Conservation (phyloP, 768 basidiomycete genomes). For the Naganishia kalamii region DNA sequence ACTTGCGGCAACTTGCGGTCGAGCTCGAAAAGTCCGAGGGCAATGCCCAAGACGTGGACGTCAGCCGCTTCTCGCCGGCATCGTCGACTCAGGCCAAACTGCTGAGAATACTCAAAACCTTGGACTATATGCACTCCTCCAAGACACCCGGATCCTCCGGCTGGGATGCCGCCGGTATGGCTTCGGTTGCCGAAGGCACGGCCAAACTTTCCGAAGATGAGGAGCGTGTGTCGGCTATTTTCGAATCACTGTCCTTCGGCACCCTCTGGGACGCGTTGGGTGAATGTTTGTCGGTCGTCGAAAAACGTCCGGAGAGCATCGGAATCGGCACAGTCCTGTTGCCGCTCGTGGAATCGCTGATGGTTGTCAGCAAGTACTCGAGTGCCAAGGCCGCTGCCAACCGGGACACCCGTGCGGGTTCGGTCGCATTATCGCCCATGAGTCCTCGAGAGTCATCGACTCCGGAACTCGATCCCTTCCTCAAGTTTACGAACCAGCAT, state of each 20-base stretch:
- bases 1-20: constrained; percentile 63
- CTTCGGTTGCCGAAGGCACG: constrained; percentile 28
- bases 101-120: constrained; percentile 86
- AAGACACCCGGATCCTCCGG: constrained; percentile 38
- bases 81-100: constrained; percentile 96
- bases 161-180: constrained; percentile 27
- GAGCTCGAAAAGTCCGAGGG: constrained; percentile 58
- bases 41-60: constrained; percentile 55
- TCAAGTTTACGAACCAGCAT: constrained; percentile 86
- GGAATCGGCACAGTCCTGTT: constrained; percentile 87
- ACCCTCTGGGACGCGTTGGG: constrained; percentile 82
- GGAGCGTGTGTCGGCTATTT: constrained; percentile 76
- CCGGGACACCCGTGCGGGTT: constrained; percentile 48
- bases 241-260: constrained; percentile 83
- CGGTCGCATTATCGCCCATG: constrained; percentile 31
- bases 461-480: constrained; percentile 83
- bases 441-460: constrained; percentile 47
- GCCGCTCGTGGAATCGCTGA: constrained; percentile 89
- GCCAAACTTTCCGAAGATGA: constrained; percentile 32
- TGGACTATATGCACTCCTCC: constrained; percentile 81
- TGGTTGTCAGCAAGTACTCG: constrained; percentile 97
- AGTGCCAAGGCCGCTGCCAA: constrained; percentile 57
- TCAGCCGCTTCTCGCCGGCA: constrained; percentile 69
- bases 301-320: constrained; percentile 69
- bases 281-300: constrained; percentile 78